Evolutionary conservation across 2,329 filamentous ascomycete species (phyloP).

Genomic region (Pestalotiopsis sp.): DNA sequence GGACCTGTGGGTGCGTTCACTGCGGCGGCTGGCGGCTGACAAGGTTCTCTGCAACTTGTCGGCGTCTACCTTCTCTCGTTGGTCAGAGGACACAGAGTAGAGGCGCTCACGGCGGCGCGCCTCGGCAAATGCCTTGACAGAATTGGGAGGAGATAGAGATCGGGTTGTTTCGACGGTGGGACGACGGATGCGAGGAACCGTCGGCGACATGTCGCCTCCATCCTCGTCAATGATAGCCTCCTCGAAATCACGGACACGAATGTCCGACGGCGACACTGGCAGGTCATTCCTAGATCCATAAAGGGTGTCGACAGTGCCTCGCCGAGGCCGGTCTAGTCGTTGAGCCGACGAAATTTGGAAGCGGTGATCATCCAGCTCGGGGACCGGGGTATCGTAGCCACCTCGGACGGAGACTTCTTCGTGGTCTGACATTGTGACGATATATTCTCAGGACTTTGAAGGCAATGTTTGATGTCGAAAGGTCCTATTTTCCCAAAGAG

Average conservation of each 20-base stretch:
- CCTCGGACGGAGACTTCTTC: slow-evolving; percentile 65
- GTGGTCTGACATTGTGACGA: slow-evolving; percentile 68
- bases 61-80: slow-evolving; percentile 44
- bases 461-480: slow-evolving; percentile 30
- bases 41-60: slow-evolving; percentile 69
- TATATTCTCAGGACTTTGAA: not conserved
- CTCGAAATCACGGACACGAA: slow-evolving; percentile 78
- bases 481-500: not conserved
- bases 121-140: slow-evolving; percentile 95
- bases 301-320: slow-evolving; percentile 76
- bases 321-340: slow-evolving; percentile 62
- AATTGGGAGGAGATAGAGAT: slow-evolving; percentile 89
- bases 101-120: slow-evolving; percentile 83
- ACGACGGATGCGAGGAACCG: slow-evolving; percentile 50
- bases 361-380: slow-evolving; percentile 87
- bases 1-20: slow-evolving; percentile 47
- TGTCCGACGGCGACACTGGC: slow-evolving; percentile 36
- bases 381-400: slow-evolving; percentile 72
- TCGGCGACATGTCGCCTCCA: slow-evolving; percentile 48
- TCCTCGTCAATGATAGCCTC: slow-evolving; percentile 83
- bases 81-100: slow-evolving; percentile 54
- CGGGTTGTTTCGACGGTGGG: slow-evolving; percentile 65
- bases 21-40: slow-evolving; percentile 70
- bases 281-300: slow-evolving; percentile 54
- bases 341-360: slow-evolving; percentile 65